Base-by-base conservation (phyloP, 2,329 filamentous ascomycete genomes). In the Capronia coronata region DNA sequence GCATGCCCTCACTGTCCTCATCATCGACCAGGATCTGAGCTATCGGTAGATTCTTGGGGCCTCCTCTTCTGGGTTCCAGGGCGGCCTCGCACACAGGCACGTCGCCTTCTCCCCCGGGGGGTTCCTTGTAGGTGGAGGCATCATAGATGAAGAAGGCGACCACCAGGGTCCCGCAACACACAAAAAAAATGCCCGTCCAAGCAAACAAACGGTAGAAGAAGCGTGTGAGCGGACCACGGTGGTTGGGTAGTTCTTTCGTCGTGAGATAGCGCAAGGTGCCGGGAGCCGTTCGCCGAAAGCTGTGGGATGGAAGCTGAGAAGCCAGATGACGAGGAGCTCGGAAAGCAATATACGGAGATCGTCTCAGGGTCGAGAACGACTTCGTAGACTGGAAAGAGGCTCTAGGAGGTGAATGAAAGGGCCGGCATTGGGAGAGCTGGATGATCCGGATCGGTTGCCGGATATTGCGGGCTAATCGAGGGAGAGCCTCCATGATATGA, bases 31-130 rank as follows among this genome's bases (percentile, higher is more conserved):
- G 80, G 19, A 86, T 80, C 57, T 96, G 87, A 16, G 86, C 83
- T 51, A 98, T 93, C 1, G 91, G 93, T 27, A 98, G 71, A 62
- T 98, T 95, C 75, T 98, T 97, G 0, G 91, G 90, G 0, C 93
- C 93, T 48, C 93, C 93, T 51, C 77, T 78, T 56, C 83, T 79
- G 1, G 93, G 93, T 49, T 82, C 82, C 46, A 98, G 72, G 1
- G 93, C 93, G 29, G 88, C 71, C 60, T 87, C 79, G 1, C 90
- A 90, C n/a, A 98, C 85, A 43, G 84, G 78, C 50, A 95, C 82
- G 60, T 96, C 90, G 57, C 74, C 72, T 21, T 77, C 75, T n/a
- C 48, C 38, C 5, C 75, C 78, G 1, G 78, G 71, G 40, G 83
- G 75, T 57, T 89, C 84, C 51, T 80, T 82, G 71, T 98, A 98